Evolutionary conservation across 352 stramenopile species (phyloP).

Genomic region (Globisporangium ultimum): DNA sequence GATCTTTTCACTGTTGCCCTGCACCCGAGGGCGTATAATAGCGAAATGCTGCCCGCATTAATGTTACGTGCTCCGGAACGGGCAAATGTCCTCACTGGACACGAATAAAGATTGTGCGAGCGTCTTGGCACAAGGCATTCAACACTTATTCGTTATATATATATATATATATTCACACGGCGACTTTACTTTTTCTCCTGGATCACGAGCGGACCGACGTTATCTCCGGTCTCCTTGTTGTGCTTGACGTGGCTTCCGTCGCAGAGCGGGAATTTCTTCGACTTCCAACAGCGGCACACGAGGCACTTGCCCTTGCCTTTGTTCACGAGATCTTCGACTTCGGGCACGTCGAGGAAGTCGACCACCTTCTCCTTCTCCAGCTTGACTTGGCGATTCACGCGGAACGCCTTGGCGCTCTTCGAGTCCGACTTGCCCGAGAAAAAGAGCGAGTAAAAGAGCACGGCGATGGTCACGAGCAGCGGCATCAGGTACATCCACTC

Average conservation of each 20-base stretch:
- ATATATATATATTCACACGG: too few species aligned
- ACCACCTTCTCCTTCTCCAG: slow-evolving; percentile 85
- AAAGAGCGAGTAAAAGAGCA: slow-evolving; percentile 74
- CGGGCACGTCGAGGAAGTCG: slow-evolving; percentile 54
- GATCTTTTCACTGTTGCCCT: too few species aligned
- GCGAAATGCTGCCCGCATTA: too few species aligned
- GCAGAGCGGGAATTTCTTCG: slow-evolving; percentile 85
- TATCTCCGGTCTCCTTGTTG: slow-evolving; percentile 87
- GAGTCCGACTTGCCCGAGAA: slow-evolving; percentile 38
- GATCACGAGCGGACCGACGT: slow-evolving; percentile 75
- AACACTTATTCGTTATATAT: too few species aligned
- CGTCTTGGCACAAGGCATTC: too few species aligned
- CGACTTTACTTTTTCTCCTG: slow-evolving; percentile 38
- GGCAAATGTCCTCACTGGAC: too few species aligned
- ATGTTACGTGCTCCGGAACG: too few species aligned
- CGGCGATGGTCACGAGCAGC: slow-evolving; percentile 71
- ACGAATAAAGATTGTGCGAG: too few species aligned
- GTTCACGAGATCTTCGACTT: slow-evolving; percentile 75
- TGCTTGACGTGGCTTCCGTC: slow-evolving; percentile 81
- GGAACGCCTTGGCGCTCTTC: slow-evolving; percentile 35
- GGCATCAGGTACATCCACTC: slow-evolving; percentile 84
- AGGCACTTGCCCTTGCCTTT: slow-evolving; percentile 80
- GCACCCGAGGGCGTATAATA: too few species aligned
- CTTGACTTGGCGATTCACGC: slow-evolving; percentile 64
- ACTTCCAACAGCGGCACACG: slow-evolving; percentile 87